Evolutionary conservation across 2,329 filamentous ascomycete genomes (phyloP), one percentile per base, ranked within the genome.

Genomic region (Talaromyces amestolkiae): DNA sequence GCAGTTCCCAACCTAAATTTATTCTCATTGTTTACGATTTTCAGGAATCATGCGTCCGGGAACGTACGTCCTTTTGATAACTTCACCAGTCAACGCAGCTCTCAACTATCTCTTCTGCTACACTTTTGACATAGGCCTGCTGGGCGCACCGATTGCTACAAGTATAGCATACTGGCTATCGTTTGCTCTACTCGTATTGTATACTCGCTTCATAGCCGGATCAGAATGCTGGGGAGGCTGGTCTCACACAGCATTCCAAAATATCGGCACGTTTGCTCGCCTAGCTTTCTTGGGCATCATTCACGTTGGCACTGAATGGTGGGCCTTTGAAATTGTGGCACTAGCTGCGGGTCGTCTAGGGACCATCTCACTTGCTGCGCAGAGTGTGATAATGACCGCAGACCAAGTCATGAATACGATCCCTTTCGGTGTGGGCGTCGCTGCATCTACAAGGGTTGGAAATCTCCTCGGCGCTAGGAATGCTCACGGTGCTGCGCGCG

Each of bases 271-370:
- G 0, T 96, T 96, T 74, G 84, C 90, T 1, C 86, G 87, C 10
- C 86, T 96, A 3, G 91, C 92, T 0, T 77, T 90, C 15, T 81
- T 96, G 0, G 93, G 92, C 0, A 83, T 96, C 49, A 79, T 96
- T 3, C 92, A 96, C 69, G 91, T 96, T 5, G 93, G 91, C 3
- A 95, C 92, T 0, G 93, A 96, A 77, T 96, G 92, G 92, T 96
- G 92, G 92, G 93, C 92, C 0, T 96, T 96, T 71, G 92, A 96
- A 77, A 94, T 96, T 69, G 91, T 96, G 1, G 91, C 92, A 1
- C 84, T 96, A 0, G 91, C 90, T 1, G 92, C 92, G 5, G 92
- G 92, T 1, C 85, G 89, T 41, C 84, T 96, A 0, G 93, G 93
- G 3, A 93, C 91, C 0, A 85, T 93, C 39, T 85, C 91, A 0